These are phyloP conservation scores for Fraxinus xanthoxyloides DNA, from an alignment of 305 asterid species.

Conservation along the genomic window DNA sequence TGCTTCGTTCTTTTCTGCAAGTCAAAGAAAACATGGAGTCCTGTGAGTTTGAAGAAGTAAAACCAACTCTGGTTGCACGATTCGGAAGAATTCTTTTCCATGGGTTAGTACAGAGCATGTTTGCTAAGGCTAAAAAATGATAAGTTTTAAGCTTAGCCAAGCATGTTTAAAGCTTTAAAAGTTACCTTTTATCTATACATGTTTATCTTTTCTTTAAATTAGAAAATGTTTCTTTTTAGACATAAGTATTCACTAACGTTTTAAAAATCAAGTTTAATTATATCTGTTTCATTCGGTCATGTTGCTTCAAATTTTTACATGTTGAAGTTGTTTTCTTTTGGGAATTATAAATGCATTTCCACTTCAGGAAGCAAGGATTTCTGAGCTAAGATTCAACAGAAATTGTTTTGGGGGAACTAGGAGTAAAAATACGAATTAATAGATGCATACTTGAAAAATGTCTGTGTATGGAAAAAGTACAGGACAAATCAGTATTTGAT, in stretches of 20 bases:
- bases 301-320: not conserved
- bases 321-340: not conserved
- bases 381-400: not conserved
- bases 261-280: not conserved
- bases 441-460: not conserved
- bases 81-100: slow-evolving; percentile 45
- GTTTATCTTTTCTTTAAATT: not conserved
- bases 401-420: not conserved
- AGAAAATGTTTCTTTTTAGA: not conserved
- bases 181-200: not conserved
- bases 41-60: slow-evolving; percentile 23
- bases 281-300: not conserved
- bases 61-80: slow-evolving; percentile 38
- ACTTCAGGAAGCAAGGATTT: not conserved
- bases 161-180: not conserved
- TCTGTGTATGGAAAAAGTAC: not conserved
- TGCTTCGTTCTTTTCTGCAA: slow-evolving; percentile 35
- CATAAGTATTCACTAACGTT: not conserved
- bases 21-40: slow-evolving; percentile 32
- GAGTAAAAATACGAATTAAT: not conserved
- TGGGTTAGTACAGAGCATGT: slow-evolving; percentile 35
- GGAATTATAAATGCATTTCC: not conserved
- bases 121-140: not conserved
- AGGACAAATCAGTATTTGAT: not conserved
- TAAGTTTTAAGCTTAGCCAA: not conserved